Base-by-base conservation (phyloP, 441 rosid genomes). In the Sinapis alba region DNA sequence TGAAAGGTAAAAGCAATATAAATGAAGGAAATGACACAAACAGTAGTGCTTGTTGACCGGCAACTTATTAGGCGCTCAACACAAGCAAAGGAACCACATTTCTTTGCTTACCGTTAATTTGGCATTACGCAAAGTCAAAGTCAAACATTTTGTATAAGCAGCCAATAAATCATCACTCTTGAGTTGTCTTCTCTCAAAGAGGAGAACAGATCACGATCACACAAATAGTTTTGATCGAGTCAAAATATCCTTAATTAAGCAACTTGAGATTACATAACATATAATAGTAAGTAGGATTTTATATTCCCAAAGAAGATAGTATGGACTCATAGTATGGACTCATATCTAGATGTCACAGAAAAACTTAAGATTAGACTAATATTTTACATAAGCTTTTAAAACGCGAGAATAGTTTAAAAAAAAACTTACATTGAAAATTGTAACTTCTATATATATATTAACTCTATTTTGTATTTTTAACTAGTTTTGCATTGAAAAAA, bases 71-170 rank as follows among this genome's bases (percentile, higher is more conserved):
- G 79, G 68, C 56, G 56, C 56, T 50, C 56, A 27, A 0, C 30
- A 50, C 56, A 50, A 7, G 68, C 6, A 10, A 67, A 4, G 28
- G 62, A 53, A 13, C 27, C 26, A 11, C 36, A n/a, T 74, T 65
- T 74, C 20, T 0, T 58, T 74, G 61, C 18, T 34, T 34, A 43
- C 68, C 69, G 69, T 75, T 75, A 75, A 26, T 75, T 69, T 69
- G 21, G 74, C 79, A 62, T 53, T 53, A 75, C 74, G 79, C 47
- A 75, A 62, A 68, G 69, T 61, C 30, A 12, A 70, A 70, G 72
- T 68, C 72, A 68, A 51, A 68, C 64, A 51, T 68, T 68, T 36
- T 2, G 6, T n/a, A 20, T 13, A 62, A 61, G 74, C 69, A 53
- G 58, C 79, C 65, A 15, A 28, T 13, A 34, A 34, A 23, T 9